Evolutionary conservation across 1,139 yeast genomes (phyloP), one percentile per base, ranked within the genome.

Genomic region (Nakaseomyces bracarensis): DNA sequence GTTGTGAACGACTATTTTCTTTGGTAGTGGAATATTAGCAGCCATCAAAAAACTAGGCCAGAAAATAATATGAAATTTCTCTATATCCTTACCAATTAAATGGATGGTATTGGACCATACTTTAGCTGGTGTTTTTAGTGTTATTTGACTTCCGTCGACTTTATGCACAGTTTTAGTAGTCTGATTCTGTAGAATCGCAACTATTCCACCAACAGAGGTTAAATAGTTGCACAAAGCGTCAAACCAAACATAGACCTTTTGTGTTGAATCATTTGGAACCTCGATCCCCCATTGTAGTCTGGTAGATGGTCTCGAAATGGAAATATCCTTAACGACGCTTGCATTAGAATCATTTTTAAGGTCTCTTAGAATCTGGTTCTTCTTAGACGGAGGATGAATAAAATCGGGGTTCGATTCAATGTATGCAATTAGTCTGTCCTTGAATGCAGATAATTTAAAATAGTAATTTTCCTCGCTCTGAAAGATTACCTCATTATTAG

Each of bases 11-110:
- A 87, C 72, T 3, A 91, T 75, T 49, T 79, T 82, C 33, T 70
- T 65, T 0, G 97, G 97, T 8, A 81, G 57, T 3, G 75, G 75
- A 0, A 84, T 57, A 0, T 72, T 80, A 0, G 94, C 93, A 0
- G 96, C 97, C 71, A 89, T 66, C 44, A 91, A 67, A 48, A 91
- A 82, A 1, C 89, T 81, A 0, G 98, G 98, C 98, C 98, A 91
- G 58, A 86, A 87, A 14, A 89, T 74, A 53, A 93, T 79, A 57
- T 93, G 98, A 63, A 91, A 91, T 46, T 80, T 76, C 39, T 78
- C 71, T 40, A 91, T 91, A 60, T 91, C 99, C 55, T 91, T 91
- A 1, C 99, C 99, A 28, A 91, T 75, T 1, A 91, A 68, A 60
- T 91, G 97, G 0, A 80, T 77, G 5, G 89, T 73, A 16, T 53